A percentile compares a stretch with the other conserved stretches of the same genome.
Conservation (phyloP, 2,329 filamentous ascomycete species). For the Fusarium ramigenum region DNA sequence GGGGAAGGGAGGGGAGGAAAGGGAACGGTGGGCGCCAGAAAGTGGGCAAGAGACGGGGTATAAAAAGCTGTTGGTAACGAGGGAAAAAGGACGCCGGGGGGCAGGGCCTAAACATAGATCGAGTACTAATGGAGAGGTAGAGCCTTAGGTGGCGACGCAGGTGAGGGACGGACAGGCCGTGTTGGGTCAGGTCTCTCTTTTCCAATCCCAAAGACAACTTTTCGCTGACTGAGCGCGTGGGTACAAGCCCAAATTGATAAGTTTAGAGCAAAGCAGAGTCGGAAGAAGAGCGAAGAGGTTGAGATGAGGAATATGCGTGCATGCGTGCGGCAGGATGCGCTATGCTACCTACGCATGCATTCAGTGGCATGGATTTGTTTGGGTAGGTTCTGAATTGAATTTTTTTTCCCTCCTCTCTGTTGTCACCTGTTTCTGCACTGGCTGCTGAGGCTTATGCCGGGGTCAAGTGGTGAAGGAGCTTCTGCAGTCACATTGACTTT, state of each 20-base stretch:
- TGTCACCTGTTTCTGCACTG: conserved; percentile 27
- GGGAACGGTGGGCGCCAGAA: conserved; percentile 40
- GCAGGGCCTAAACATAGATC: conserved; percentile 39
- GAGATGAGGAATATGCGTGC: conserved; percentile 13
- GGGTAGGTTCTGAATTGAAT: conserved; percentile 6
- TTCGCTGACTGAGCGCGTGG: conserved; percentile 30
- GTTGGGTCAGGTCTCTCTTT: conserved; percentile 27
- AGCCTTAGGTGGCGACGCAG: conserved; percentile 39
- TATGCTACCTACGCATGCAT: conserved; percentile 42
- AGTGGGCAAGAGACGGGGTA: conserved; percentile 45
- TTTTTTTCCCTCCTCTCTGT: not conserved
- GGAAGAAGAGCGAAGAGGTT: conserved; percentile 14
- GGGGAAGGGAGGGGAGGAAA: conserved; percentile 20
- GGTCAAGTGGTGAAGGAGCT: conserved; percentile 35
- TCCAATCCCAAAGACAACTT: conserved; percentile 8
- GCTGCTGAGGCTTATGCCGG: conserved; percentile 40
- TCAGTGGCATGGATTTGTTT: conserved; percentile 43
- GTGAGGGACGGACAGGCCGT: conserved; percentile 34
- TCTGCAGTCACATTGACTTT: conserved; percentile 11
- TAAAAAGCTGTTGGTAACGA: conserved; percentile 43
- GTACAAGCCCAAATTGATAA: conserved; percentile 9
- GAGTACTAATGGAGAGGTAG: conserved; percentile 37
- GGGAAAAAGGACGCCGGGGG: conserved; percentile 34
- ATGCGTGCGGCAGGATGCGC: conserved; percentile 37
- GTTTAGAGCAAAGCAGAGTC: conserved; percentile 9